Conservation (phyloP, 2,329 filamentous ascomycete species). For the Botryotinia narcissicola region DNA sequence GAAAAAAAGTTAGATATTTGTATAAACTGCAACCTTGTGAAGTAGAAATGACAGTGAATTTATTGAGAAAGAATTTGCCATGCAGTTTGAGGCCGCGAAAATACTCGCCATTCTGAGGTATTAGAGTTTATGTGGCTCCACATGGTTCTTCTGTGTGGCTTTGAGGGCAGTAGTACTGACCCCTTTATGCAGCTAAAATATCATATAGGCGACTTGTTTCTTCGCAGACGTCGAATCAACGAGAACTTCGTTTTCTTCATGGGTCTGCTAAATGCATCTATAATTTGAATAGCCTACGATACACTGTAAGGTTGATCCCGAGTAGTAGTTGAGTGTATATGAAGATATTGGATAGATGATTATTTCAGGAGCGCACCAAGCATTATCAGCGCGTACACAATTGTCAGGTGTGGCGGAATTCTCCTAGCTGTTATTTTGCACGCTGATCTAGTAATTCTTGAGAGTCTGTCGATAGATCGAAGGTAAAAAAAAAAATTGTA, state of each 20-base stretch:
- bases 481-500: background rate
- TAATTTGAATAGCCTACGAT: background rate
- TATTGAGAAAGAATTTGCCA: background rate
- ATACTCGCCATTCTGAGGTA: background rate
- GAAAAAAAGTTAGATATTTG: background rate
- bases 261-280: accelerated
- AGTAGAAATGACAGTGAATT: background rate
- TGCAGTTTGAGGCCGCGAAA: background rate
- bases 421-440: background rate
- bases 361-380: background rate
- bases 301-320: background rate
- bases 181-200: background rate
- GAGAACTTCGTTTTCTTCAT: background rate
- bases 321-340: background rate
- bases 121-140: background rate
- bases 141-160: background rate
- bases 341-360: background rate
- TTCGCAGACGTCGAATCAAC: background rate
- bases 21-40: background rate
- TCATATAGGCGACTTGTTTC: background rate
- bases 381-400: background rate
- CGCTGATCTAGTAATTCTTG: background rate
- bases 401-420: too few species aligned
- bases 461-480: background rate
- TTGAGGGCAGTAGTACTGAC: background rate